Conservation (phyloP, 768 basidiomycete species). For the Rhizopogon sp. region DNA sequence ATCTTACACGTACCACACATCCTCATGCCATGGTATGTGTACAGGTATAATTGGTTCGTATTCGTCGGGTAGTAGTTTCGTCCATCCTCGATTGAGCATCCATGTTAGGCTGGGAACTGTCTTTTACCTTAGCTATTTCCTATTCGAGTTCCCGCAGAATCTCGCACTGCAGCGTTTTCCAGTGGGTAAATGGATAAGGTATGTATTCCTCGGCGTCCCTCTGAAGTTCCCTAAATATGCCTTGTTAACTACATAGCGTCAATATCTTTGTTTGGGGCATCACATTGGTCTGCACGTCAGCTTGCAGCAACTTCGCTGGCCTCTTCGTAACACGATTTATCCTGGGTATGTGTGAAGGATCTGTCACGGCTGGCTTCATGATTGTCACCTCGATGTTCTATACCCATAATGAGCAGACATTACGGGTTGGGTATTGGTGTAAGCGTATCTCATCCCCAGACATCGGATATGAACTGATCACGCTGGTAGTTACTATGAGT, state of each 20-base stretch:
- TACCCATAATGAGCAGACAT: slow-evolving; percentile 63
- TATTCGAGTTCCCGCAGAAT: slow-evolving; percentile 74
- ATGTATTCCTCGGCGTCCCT: slow-evolving; percentile 3
- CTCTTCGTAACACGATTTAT: slow-evolving; percentile 61
- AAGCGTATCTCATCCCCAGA: slow-evolving; percentile 20
- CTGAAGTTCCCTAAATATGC: background rate
- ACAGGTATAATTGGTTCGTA: slow-evolving; percentile 60
- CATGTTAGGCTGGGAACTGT: slow-evolving; percentile 65
- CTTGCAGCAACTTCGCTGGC: slow-evolving; percentile 64
- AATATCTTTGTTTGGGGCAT: slow-evolving; percentile 68
- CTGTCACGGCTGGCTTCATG: slow-evolving; percentile 71
- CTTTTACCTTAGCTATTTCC: slow-evolving; percentile 66
- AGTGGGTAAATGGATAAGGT: slow-evolving; percentile 82
- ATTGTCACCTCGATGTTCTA: slow-evolving; percentile 79
- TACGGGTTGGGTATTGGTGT: slow-evolving; percentile 77
- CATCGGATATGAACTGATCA: background rate
- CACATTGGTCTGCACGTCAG: slow-evolving; percentile 57
- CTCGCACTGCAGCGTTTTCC: slow-evolving; percentile 67
- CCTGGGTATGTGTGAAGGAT: slow-evolving; percentile 69
- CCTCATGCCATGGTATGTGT: background rate
- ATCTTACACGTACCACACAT: background rate
- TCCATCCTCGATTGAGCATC: background rate
- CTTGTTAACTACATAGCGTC: slow-evolving; percentile 29
- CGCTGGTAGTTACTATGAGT: slow-evolving; percentile 60
- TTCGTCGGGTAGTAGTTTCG: background rate